These are phyloP conservation scores for Aspergillus aculeatus DNA, from an alignment of 2,329 filamentous ascomycete genomes.

Conservation along the genomic window DNA sequence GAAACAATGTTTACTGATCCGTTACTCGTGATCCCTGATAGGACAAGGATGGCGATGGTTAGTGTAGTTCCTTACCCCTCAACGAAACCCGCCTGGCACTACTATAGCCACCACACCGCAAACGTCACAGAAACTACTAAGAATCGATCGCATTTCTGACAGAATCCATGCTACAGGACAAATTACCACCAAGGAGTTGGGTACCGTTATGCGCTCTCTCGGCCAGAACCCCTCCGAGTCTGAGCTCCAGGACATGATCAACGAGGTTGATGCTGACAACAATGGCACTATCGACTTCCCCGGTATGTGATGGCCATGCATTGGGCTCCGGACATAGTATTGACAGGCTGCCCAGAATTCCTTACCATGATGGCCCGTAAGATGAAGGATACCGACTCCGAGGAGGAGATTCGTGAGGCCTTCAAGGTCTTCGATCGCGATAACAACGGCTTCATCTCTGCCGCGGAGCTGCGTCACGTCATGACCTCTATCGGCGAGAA, in stretches of 20 bases:
- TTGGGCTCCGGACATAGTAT: neutral
- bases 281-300: conserved; percentile 91
- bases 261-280: conserved; percentile 89
- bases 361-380: conserved; percentile 92
- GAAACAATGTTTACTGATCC: conserved; percentile 19
- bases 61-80: conserved; percentile 44
- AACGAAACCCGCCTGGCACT: neutral
- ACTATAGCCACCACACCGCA: neutral
- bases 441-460: conserved; percentile 89
- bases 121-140: neutral
- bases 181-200: conserved; percentile 88
- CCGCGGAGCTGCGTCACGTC: conserved; percentile 82
- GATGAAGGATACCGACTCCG: conserved; percentile 91
- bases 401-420: conserved; percentile 85
- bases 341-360: conserved; percentile 61
- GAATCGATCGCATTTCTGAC: neutral
- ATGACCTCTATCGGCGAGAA: conserved; percentile 93
- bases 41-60: conserved; percentile 91
- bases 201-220: conserved; percentile 86
- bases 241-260: conserved; percentile 91
- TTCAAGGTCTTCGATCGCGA: conserved; percentile 91
- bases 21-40: conserved; percentile 39
- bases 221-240: conserved; percentile 89
- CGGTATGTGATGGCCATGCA: conserved; percentile 54
- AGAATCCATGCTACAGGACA: conserved; percentile 58